phyloP scores from a whole-genome alignment of 352 stramenopile species.

The Phytophthora brassicae region DNA sequence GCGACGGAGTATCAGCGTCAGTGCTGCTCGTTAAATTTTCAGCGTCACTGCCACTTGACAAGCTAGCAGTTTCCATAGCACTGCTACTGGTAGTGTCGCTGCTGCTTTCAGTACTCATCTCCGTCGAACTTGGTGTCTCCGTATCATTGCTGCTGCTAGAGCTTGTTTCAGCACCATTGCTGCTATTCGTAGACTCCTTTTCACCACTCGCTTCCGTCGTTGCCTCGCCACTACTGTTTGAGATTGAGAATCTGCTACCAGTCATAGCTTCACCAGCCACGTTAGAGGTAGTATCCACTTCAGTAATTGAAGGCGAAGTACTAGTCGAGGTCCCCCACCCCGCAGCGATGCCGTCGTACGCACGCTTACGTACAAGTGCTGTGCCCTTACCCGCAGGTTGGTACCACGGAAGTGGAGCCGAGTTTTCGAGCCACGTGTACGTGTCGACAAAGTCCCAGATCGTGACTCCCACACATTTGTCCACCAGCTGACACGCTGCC shows the following conservation, averaged over 20 bases:
- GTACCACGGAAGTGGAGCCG: conserved; percentile 13
- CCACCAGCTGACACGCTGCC: conserved; percentile 11
- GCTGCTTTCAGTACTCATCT: not conserved
- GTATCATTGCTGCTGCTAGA: conserved; percentile 4
- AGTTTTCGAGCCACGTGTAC: conserved; percentile 18
- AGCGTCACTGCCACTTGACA: not conserved
- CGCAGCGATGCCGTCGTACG: conserved; percentile 26
- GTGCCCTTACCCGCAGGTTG: conserved; percentile 21
- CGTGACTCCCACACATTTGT: conserved; percentile 7
- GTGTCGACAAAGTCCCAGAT: conserved; percentile 28
- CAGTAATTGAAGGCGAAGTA: not conserved
- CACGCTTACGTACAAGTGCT: conserved; percentile 25
- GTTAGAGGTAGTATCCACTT: not conserved
- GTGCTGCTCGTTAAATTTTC: not conserved
- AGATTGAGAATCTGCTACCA: not conserved
- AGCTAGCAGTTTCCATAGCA: conserved; percentile 1
- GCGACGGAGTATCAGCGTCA: not conserved
- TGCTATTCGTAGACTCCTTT: not conserved
- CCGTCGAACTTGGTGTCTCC: not conserved
- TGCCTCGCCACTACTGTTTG: conserved; percentile 1
- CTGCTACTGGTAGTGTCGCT: not conserved
- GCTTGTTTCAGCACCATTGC: not conserved
- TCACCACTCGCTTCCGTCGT: conserved; percentile 4
- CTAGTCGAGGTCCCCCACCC: conserved; percentile 20
- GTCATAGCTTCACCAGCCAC: conserved; percentile 12